Evolutionary conservation across 306 rosid genomes (phyloP).

Genomic region (Vigna radiata): DNA sequence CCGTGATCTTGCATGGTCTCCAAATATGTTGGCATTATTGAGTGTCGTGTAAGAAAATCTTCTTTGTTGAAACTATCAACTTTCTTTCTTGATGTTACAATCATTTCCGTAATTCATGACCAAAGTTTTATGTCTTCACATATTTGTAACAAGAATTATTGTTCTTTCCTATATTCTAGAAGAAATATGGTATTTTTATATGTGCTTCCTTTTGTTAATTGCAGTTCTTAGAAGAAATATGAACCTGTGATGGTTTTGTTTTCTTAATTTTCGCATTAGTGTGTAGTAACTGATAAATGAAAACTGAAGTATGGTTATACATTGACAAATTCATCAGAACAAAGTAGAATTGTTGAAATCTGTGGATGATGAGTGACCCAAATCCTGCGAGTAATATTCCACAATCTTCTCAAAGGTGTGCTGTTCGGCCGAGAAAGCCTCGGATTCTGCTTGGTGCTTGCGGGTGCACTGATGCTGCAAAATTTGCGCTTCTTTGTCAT

Average conservation of each 20-base stretch:
- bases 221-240: not conserved
- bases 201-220: not conserved
- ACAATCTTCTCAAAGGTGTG: not conserved
- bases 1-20: not conserved
- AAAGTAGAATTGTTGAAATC: slow-evolving; percentile 19
- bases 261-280: not conserved
- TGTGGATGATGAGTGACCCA: slow-evolving; percentile 56
- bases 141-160: no score
- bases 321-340: not conserved
- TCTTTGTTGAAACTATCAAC: not conserved
- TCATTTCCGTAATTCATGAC: not conserved
- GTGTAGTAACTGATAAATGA: not conserved
- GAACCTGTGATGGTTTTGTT: slow-evolving; percentile 9
- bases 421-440: slow-evolving; percentile 58
- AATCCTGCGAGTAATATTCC: slow-evolving; percentile 44
- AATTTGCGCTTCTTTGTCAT: slow-evolving; percentile 67
- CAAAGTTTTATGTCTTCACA: not conserved
- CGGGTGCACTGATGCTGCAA: slow-evolving; percentile 74
- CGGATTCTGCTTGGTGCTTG: slow-evolving; percentile 79
- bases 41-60: not conserved
- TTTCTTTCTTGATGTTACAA: not conserved
- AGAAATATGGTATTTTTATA: no score
- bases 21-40: not conserved
- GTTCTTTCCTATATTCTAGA: not conserved
- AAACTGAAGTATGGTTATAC: not conserved